Base-by-base conservation (phyloP, 768 basidiomycete genomes). In the Rossbeevera mucosa region DNA sequence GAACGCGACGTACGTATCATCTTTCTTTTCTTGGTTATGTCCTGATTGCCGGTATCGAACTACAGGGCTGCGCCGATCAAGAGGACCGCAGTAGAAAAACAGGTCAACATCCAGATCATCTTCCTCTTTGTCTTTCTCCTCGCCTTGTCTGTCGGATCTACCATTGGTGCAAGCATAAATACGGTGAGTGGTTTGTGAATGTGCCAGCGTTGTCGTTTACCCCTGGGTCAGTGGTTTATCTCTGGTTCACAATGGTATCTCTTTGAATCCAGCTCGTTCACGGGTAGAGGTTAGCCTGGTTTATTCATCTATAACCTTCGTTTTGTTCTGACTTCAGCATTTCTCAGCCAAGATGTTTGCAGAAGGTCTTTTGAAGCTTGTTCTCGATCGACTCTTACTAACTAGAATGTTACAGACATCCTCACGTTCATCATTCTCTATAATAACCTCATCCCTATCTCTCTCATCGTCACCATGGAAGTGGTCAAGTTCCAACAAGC, bases 401-500 rank as follows among this genome's bases (percentile, higher is more conserved):
- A 50, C 50, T 51, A 47, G 44, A 56, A 54, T 54, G 7, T 11
- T 2, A 52, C 60, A 91, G 95, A 99, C 68, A 92, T 98, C 52
- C 79, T 99, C 33, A 98, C 96, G 9, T 99, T 97, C 75, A 91
- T 98, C 71, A 95, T 99, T 69, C 79, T 97, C 36, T 98, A 97
- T 78, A 98, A 97, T 76, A 99, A 98, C 74, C 80, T 99, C 60
- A 98, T 99, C 55, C 95, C 95, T 4, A 99, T 99, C 63, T 98
- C 95, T 51, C 85, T 99, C 60, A 95, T 98, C 62, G 96, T 99
- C 60, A 98, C 96, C 4, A 98, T 98, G 88, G 96, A 99, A 74
- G 89, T 98, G 29, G 96, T 99, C 74, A 97, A 97, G 69, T 98
- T 88, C 64, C 94, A 96, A 68, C 96, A 98, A 73, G 94, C 96